Conservation (phyloP, 2,329 filamentous ascomycete species). For the Beauveria bassiana region DNA sequence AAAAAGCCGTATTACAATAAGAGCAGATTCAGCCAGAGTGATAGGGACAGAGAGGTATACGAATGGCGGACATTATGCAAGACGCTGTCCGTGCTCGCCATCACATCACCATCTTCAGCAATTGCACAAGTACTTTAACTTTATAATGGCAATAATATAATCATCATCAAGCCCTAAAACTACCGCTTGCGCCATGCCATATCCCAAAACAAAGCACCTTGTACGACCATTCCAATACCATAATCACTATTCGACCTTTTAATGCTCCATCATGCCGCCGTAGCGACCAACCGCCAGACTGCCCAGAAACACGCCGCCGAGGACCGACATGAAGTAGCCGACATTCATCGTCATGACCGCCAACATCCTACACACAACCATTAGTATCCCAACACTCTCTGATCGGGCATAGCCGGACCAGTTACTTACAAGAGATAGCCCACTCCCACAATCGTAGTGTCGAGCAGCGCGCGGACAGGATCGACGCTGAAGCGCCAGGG, state of each 20-base stretch:
- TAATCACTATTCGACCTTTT: neutral
- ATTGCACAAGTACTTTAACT: too few relatives aligned
- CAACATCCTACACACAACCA: slow-evolving; percentile 62
- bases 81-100: too few relatives aligned
- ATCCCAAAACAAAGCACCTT: neutral
- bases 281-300: slow-evolving; percentile 74
- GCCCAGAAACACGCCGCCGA: slow-evolving; percentile 76
- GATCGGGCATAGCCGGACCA: neutral
- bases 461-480: slow-evolving; percentile 61
- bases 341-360: slow-evolving; percentile 87
- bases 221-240: neutral
- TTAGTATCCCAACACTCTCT: neutral
- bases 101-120: too few relatives aligned
- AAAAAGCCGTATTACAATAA: too few relatives aligned
- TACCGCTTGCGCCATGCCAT: too few relatives aligned
- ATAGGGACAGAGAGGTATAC: too few relatives aligned
- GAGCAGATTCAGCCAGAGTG: too few relatives aligned
- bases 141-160: too few relatives aligned
- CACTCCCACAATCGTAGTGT: slow-evolving; percentile 65
- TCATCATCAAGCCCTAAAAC: too few relatives aligned
- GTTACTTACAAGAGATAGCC: slow-evolving; percentile 75
- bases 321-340: slow-evolving; percentile 75
- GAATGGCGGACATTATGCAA: too few relatives aligned
- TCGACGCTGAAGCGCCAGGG: slow-evolving; percentile 82
- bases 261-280: slow-evolving; percentile 40